Base-by-base conservation (phyloP, 176 grass and related monocot species). In the Tillandsia fasciculata region DNA sequence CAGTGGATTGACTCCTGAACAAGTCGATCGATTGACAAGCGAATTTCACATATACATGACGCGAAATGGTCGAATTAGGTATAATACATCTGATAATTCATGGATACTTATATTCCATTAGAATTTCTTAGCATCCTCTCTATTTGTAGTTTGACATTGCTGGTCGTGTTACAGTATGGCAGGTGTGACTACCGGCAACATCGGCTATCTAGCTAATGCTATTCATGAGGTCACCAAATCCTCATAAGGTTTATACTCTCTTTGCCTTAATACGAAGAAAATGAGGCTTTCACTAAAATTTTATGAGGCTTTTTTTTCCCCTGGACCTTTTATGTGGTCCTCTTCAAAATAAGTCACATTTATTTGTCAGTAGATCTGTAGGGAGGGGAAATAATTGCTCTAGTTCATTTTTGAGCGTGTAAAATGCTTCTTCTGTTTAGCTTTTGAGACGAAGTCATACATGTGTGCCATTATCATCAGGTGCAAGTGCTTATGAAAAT, bases 31-130 rank as follows among this genome's bases (percentile, higher is more conserved):
- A 15, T 29, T 97, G 70, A 97, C 87, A 29, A 87, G 80, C 75
- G 89, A 99, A 78, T 92, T 77, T 72, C 89, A 88, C 74, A 90
- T 97, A 75, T 97, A 97, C 77, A 92, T 97, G 89, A 97, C 94
- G 12, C 86, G 94, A 50, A 92, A 97, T 13, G 94, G 89, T 42
- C 83, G 94, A 80, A 93, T 97, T 88, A 93, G 94, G 94, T 87
- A 90, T 9, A 59, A 26, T 12, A 54, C 4, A 20, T 52, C 66
- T 7, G 61, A 9, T 10, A 59, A 10, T 22, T 9, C 2, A 8
- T 61, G 17, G 56, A 17, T 20, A 17, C 15, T 10, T 23, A 22
- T 18, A n/a, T 42, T 42, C 56, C 5, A 9, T 61, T 10, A 23
- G 8, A 23, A 22, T 61, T 15, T 61, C 9, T n/a, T 61, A 23